phyloP scores from a whole-genome alignment of 1,139 yeast species.

The Magnusiomyces starmeri region DNA sequence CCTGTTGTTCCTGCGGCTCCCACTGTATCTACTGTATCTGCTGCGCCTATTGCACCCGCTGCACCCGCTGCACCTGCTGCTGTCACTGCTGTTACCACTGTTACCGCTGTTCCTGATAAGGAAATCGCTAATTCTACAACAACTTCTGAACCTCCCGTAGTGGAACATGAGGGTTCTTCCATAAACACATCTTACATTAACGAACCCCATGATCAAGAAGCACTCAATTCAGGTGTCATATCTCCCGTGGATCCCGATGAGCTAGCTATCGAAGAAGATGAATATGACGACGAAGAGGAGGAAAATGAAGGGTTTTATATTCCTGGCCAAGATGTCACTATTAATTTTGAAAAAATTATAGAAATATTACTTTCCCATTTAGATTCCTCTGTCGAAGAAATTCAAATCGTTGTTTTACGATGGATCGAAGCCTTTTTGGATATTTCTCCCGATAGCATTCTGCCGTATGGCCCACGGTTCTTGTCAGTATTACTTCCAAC shows the following conservation, averaged over 20 bases:
- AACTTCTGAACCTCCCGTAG: neutral
- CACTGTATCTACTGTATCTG: neutral
- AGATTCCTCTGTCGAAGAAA: constrained; percentile 65
- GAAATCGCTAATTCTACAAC: neutral
- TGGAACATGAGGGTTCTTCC: neutral
- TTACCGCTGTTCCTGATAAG: neutral
- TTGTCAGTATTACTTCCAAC: constrained; percentile 50
- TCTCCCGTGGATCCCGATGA: constrained; percentile 15
- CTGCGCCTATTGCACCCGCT: neutral
- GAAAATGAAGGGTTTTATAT: constrained; percentile 53
- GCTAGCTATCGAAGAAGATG: constrained; percentile 19
- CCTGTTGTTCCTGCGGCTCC: neutral
- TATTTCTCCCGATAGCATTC: constrained; percentile 69
- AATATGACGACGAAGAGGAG: constrained; percentile 24
- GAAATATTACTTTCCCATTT: constrained; percentile 74
- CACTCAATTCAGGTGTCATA: constrained; percentile 5
- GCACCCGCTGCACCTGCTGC: neutral
- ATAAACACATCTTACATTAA: neutral
- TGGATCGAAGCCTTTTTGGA: constrained; percentile 77
- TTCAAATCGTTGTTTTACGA: constrained; percentile 68
- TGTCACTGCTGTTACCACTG: neutral
- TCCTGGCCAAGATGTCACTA: constrained; percentile 80
- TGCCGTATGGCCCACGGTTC: constrained; percentile 55
- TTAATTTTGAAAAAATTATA: constrained; percentile 75
- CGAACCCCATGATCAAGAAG: neutral